Conservation (phyloP, 148 eudicot genomes). For the Rhododendron williamsianum region DNA sequence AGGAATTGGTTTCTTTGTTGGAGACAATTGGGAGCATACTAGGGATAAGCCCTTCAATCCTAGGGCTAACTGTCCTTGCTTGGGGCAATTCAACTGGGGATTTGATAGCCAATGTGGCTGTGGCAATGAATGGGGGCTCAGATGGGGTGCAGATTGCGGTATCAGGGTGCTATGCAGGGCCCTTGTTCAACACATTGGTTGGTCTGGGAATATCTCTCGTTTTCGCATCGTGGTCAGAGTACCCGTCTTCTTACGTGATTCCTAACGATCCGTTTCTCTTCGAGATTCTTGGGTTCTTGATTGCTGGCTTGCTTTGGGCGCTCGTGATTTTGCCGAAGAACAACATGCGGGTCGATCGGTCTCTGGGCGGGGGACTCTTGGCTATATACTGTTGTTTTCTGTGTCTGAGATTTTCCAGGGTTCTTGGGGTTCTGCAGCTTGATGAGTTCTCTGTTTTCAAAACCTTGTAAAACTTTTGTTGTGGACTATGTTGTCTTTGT, state of each 20-base stretch:
- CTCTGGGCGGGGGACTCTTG: constrained; percentile 16
- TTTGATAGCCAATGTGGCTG: constrained; percentile 12
- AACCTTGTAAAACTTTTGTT: neutral
- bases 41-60: constrained; percentile 19
- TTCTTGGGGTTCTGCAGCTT: neutral
- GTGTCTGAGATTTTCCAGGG: constrained; percentile 4
- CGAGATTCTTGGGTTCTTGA: constrained; percentile 16
- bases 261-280: constrained; percentile 8
- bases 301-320: constrained; percentile 17
- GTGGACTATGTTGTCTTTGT: neutral
- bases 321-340: constrained; percentile 11
- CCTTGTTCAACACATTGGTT: constrained; percentile 15
- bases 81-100: constrained; percentile 25
- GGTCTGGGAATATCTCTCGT: constrained; percentile 19
- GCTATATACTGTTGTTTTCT: constrained; percentile 18
- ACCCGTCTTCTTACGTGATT: constrained; percentile 12
- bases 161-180: constrained; percentile 20
- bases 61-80: constrained; percentile 19
- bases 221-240: constrained; percentile 10
- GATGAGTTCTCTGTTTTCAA: neutral
- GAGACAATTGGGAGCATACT: constrained; percentile 11
- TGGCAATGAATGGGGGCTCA: constrained; percentile 19
- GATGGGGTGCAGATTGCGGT: constrained; percentile 15
- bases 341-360: constrained; percentile 13
- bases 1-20: constrained; percentile 20